Conservation (phyloP, 257 asterid species). For the Solanum bulbocastanum region DNA sequence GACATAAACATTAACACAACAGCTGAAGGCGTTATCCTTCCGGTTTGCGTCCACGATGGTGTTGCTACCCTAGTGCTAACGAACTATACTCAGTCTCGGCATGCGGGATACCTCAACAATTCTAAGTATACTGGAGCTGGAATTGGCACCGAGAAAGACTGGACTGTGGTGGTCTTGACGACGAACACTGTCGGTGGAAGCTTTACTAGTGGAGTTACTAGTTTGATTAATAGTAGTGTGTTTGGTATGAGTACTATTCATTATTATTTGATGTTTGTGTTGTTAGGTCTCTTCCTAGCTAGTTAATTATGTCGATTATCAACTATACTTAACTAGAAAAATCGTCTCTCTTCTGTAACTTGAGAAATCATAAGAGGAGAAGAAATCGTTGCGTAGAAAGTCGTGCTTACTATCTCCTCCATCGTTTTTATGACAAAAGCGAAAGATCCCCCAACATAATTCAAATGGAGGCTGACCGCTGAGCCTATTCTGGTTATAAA, state of each 20-base stretch:
- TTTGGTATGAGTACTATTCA: background rate
- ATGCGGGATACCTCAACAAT: slow-evolving; percentile 35
- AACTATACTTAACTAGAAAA: too few relatives aligned
- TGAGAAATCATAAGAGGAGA: too few relatives aligned
- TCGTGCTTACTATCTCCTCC: too few relatives aligned
- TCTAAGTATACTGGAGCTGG: slow-evolving; percentile 58
- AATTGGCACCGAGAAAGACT: slow-evolving; percentile 53
- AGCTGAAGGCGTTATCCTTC: slow-evolving; percentile 45
- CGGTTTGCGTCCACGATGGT: slow-evolving; percentile 64
- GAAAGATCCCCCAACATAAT: too few relatives aligned
- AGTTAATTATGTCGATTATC: background rate
- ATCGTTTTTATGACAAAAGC: too few relatives aligned
- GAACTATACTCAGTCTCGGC: slow-evolving; percentile 52
- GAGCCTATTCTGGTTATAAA: too few relatives aligned
- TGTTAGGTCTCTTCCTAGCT: slow-evolving; percentile 4
- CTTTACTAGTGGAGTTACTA: slow-evolving; percentile 25
- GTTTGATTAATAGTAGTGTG: background rate
- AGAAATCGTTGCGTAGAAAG: too few relatives aligned
- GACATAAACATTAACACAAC: slow-evolving; percentile 47
- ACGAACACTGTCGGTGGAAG: slow-evolving; percentile 52
- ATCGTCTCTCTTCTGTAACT: too few relatives aligned
- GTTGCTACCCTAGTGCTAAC: slow-evolving; percentile 63
- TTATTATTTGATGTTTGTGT: background rate
- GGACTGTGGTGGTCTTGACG: slow-evolving; percentile 69
- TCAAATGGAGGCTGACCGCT: too few relatives aligned